A percentile compares a stretch with the other conserved stretches of the same genome.
These are phyloP conservation scores for Ceratobasidium sp. DNA, from an alignment of 1,284 basidiomycete species.

Conservation along the genomic window DNA sequence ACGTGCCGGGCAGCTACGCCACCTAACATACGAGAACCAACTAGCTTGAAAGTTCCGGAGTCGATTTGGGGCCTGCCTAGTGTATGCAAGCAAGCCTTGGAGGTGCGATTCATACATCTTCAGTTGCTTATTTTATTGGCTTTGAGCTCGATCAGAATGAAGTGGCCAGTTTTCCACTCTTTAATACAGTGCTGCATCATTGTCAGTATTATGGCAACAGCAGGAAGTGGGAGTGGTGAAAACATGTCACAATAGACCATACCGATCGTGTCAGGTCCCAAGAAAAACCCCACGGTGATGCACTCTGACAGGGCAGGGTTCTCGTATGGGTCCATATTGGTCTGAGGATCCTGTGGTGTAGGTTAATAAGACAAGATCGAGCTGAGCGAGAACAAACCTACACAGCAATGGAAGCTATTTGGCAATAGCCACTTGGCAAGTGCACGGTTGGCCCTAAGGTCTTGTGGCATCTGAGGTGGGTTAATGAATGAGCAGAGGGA, in stretches of 20 bases:
- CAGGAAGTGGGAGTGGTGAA: background rate
- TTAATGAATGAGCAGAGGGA: background rate
- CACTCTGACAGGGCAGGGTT: background rate
- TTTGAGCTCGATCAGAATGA: background rate
- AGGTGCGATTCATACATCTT: conserved; percentile 3
- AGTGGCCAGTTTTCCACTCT: conserved; percentile 13
- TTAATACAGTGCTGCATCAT: conserved; percentile 5
- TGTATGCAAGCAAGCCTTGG: background rate
- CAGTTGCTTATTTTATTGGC: background rate
- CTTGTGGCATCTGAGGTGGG: background rate
- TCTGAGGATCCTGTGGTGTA: background rate
- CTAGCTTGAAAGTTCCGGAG: background rate
- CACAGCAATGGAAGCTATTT: background rate
- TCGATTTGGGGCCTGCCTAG: background rate
- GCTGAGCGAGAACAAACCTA: background rate
- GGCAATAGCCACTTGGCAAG: background rate
- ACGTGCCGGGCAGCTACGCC: too few relatives aligned
- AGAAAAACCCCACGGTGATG: background rate
- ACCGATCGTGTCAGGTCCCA: conserved; percentile 2
- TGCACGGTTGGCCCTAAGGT: background rate
- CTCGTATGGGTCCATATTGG: background rate
- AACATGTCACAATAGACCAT: background rate
- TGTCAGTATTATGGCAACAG: conserved; percentile 9
- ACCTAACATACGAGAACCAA: background rate
- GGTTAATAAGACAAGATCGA: background rate